These are phyloP conservation scores for Phallus indusiatus DNA, from an alignment of 768 basidiomycete species.

Conservation along the genomic window DNA sequence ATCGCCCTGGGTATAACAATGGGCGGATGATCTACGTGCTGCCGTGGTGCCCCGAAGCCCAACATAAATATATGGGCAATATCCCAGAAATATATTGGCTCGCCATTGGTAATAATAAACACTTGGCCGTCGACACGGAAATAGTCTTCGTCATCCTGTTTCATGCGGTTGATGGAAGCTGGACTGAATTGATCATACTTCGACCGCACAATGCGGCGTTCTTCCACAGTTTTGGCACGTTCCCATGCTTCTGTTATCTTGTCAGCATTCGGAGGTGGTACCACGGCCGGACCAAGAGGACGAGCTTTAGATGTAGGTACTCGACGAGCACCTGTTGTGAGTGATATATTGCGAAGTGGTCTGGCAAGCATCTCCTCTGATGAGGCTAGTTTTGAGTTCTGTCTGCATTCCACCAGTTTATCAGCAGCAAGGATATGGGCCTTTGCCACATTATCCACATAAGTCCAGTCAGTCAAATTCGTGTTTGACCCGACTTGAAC, in stretches of 20 bases:
- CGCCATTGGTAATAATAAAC: conserved; percentile 96
- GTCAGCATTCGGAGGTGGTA: conserved; percentile 47
- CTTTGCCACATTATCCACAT: conserved; percentile 90
- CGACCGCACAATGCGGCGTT: conserved; percentile 54
- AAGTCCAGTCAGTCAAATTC: conserved; percentile 94
- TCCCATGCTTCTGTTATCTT: conserved; percentile 50
- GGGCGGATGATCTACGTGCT: conserved; percentile 42
- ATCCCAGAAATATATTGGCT: conserved; percentile 96
- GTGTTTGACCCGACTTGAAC: conserved; percentile 92
- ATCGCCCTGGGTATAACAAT: conserved; percentile 50
- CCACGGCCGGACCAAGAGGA: conserved; percentile 75
- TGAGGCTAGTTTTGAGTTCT: conserved; percentile 17
- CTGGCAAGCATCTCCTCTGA: conserved; percentile 29
- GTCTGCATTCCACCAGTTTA: conserved; percentile 41
- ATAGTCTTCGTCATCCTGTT: conserved; percentile 38
- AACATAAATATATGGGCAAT: conserved; percentile 76
- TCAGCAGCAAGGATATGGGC: conserved; percentile 93
- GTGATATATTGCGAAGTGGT: conserved; percentile 51
- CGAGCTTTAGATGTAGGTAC: conserved; percentile 75
- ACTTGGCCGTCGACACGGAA: conserved; percentile 84
- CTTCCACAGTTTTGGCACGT: conserved; percentile 26
- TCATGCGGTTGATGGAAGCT: conserved; percentile 41
- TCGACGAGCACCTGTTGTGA: conserved; percentile 54
- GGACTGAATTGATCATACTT: conserved; percentile 76
- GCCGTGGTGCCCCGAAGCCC: conserved; percentile 35